phyloP scores from a whole-genome alignment of 495 filamentous ascomycete species.

The Penicillium waksmanii region DNA sequence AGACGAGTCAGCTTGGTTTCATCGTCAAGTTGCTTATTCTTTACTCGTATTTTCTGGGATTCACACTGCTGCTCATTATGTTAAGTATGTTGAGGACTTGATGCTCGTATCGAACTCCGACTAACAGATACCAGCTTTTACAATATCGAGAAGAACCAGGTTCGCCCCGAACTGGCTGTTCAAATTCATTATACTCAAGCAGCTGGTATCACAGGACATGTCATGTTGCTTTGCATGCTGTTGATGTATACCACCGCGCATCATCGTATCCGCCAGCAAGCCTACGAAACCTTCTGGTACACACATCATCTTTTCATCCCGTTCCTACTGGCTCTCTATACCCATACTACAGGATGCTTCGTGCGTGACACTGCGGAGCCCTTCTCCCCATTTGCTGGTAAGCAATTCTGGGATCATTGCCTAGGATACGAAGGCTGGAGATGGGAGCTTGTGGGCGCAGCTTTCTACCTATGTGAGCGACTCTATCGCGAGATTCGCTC shows the following conservation, averaged over 20 bases:
- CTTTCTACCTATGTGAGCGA: slow-evolving; percentile 83
- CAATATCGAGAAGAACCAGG: slow-evolving; percentile 86
- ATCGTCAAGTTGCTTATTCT: slow-evolving; percentile 91
- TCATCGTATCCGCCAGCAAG: slow-evolving; percentile 90
- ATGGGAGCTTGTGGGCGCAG: slow-evolving; percentile 91
- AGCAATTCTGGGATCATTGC: slow-evolving; percentile 87
- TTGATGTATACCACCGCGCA: slow-evolving; percentile 98
- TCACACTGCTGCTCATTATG: slow-evolving; percentile 83
- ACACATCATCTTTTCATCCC: slow-evolving; percentile 97
- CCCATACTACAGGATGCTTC: slow-evolving; percentile 95
- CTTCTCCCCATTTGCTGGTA: slow-evolving; percentile 81
- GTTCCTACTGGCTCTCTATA: slow-evolving; percentile 91
- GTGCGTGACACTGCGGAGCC: slow-evolving; percentile 74
- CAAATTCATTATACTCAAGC: slow-evolving; percentile 90
- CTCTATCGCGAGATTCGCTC: slow-evolving; percentile 90
- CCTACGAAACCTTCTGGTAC: slow-evolving; percentile 99
- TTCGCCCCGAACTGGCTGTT: slow-evolving; percentile 80
- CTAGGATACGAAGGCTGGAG: slow-evolving; percentile 96
- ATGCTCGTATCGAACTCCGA: neutral
- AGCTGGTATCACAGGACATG: slow-evolving; percentile 92
- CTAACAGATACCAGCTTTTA: slow-evolving; percentile 71
- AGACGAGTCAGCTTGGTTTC: slow-evolving; percentile 96
- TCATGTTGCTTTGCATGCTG: slow-evolving; percentile 99
- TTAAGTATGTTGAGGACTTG: slow-evolving; percentile 70
- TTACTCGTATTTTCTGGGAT: slow-evolving; percentile 80